Percentiles rank a stretch among this genome's conserved stretches.
Evolutionary conservation across 495 filamentous ascomycete genomes (phyloP).

Genomic region (Letharia lupina): DNA sequence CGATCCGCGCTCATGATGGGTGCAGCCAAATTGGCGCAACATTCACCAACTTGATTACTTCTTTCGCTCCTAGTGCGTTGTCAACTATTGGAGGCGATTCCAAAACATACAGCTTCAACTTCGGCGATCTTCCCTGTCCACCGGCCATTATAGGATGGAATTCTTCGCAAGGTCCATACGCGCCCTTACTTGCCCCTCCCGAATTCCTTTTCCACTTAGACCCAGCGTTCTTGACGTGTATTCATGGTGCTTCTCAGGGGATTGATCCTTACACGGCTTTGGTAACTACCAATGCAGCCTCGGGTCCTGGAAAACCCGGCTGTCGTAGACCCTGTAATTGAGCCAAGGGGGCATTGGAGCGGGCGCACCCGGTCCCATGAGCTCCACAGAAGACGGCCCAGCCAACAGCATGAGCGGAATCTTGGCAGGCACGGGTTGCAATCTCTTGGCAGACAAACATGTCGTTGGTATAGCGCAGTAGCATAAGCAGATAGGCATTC

Average conservation of each 20-base stretch:
- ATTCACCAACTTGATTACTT: slow-evolving; percentile 5
- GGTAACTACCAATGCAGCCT: background rate
- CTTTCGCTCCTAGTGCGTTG: slow-evolving; percentile 10
- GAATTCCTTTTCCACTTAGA: slow-evolving; percentile 11
- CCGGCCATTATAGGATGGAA: slow-evolving; percentile 11
- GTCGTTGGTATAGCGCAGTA: background rate
- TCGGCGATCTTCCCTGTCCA: slow-evolving; percentile 18
- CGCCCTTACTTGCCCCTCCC: slow-evolving; percentile 15
- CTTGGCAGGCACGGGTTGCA: background rate
- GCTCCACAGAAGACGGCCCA: background rate
- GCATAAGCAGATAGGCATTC: background rate
- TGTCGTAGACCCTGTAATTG: background rate
- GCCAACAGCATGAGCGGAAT: background rate
- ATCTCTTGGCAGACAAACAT: background rate
- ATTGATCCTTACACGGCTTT: slow-evolving; percentile 12
- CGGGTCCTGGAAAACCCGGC: background rate
- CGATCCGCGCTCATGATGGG: slow-evolving; percentile 6
- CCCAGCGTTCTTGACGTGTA: slow-evolving; percentile 10
- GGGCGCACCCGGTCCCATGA: background rate
- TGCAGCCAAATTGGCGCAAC: slow-evolving; percentile 7
- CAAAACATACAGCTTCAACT: slow-evolving; percentile 18
- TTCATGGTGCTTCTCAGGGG: slow-evolving; percentile 1
- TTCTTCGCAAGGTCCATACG: slow-evolving; percentile 1
- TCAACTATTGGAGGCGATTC: slow-evolving; percentile 14
- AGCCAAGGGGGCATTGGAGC: background rate